Evolutionary conservation across 345 rosid species (phyloP).

Genomic region (Euphorbia peplus): DNA sequence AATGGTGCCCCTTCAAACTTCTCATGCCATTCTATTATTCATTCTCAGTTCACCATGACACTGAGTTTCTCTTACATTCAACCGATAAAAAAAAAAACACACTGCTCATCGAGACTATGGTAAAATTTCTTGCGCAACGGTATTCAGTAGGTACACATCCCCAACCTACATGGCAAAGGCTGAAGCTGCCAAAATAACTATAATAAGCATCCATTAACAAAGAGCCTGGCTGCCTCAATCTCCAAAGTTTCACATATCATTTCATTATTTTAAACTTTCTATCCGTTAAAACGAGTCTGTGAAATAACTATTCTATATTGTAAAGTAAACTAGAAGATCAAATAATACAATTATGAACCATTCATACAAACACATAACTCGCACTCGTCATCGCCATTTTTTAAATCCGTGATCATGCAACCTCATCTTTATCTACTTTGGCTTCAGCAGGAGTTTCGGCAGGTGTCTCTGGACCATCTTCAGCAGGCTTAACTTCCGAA

Average conservation of each 20-base stretch:
- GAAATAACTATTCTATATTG: slow-evolving; percentile 9
- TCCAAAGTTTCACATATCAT: slow-evolving; percentile 4
- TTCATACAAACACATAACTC: slow-evolving; percentile 9
- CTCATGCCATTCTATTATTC: too few relatives aligned
- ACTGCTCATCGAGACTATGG: too few relatives aligned
- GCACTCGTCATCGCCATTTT: slow-evolving; percentile 3
- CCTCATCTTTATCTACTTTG: slow-evolving; percentile 21
- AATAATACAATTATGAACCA: slow-evolving; percentile 13
- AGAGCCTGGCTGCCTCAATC: not conserved
- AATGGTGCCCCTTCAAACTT: too few relatives aligned
- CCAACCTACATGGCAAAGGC: too few relatives aligned
- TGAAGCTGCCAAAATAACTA: too few relatives aligned
- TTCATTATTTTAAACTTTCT: slow-evolving; percentile 9
- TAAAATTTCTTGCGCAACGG: too few relatives aligned
- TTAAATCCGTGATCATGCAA: not conserved
- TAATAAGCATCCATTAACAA: not conserved
- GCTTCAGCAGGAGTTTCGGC: slow-evolving; percentile 32
- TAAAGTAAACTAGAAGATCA: slow-evolving; percentile 13
- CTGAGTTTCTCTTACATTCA: too few relatives aligned
- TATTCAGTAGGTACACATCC: too few relatives aligned
- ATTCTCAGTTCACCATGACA: too few relatives aligned
- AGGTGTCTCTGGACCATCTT: slow-evolving; percentile 33
- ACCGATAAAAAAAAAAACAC: too few relatives aligned
- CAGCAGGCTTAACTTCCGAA: slow-evolving; percentile 41
- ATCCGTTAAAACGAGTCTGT: slow-evolving; percentile 12